Percentiles rank a stretch among this genome's conserved stretches.
phyloP scores from a whole-genome alignment of 2,329 filamentous ascomycete species.

The Tolypocladium inflatum region DNA sequence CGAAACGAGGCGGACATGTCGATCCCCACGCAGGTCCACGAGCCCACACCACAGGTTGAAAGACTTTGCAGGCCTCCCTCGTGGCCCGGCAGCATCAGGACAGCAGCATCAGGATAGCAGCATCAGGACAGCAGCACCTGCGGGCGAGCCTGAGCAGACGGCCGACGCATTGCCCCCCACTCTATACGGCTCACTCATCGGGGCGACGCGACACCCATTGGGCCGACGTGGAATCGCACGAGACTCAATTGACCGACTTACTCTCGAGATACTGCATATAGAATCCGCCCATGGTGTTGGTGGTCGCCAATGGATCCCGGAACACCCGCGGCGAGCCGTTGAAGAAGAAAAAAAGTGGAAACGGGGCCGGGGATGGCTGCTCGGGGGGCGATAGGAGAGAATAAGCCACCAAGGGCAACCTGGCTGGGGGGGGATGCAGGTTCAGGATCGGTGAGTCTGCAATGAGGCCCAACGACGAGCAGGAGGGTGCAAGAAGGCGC shows the following conservation, averaged over 20 bases:
- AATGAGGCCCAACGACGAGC: constrained; percentile 41
- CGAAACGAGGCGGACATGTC: background rate
- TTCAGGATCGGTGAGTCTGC: constrained; percentile 27
- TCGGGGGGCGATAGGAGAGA: background rate
- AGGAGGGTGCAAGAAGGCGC: constrained; percentile 4
- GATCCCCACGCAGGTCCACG: background rate
- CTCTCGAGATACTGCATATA: constrained; percentile 68
- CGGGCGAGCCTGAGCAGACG: background rate
- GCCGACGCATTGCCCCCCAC: background rate
- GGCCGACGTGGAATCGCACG: background rate
- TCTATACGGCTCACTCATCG: background rate
- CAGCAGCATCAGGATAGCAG: background rate
- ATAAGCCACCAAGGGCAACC: background rate
- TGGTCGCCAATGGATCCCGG: constrained; percentile 14
- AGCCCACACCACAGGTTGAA: background rate
- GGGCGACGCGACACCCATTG: background rate
- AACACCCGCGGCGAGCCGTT: background rate
- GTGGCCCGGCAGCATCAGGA: background rate
- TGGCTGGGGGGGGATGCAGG: background rate
- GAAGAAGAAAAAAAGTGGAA: constrained; percentile 13
- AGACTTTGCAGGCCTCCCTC: background rate
- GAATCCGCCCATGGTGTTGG: constrained; percentile 49
- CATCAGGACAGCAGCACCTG: background rate
- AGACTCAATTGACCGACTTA: constrained; percentile 38
- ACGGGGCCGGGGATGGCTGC: constrained; percentile 4